These are phyloP conservation scores for Ascochyta clinopodiicola DNA, from an alignment of 2,329 filamentous ascomycete genomes.

Conservation along the genomic window DNA sequence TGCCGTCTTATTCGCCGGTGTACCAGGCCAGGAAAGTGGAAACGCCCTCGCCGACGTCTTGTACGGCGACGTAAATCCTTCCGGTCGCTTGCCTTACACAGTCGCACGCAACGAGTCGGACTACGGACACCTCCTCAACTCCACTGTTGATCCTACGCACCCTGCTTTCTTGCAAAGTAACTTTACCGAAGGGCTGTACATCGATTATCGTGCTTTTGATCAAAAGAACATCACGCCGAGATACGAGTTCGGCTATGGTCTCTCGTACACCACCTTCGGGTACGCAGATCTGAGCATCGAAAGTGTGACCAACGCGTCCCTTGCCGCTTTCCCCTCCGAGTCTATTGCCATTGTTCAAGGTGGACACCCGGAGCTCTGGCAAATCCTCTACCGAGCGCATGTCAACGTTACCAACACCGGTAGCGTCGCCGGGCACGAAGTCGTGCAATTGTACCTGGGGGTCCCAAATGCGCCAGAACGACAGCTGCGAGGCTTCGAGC, in stretches of 20 bases:
- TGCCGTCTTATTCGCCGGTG: slow-evolving; percentile 79
- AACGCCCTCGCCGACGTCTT: slow-evolving; percentile 78
- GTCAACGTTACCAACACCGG: slow-evolving; percentile 75
- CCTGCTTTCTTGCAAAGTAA: slow-evolving; percentile 73
- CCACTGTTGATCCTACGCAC: slow-evolving; percentile 50
- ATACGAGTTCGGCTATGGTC: slow-evolving; percentile 80
- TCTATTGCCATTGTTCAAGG: slow-evolving; percentile 35
- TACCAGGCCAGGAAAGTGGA: slow-evolving; percentile 82
- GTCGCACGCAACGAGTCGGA: slow-evolving; percentile 71
- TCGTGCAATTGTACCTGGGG: slow-evolving; percentile 74
- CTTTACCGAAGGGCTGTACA: slow-evolving; percentile 78
- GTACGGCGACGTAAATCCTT: slow-evolving; percentile 77
- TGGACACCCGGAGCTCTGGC: slow-evolving; percentile 62
- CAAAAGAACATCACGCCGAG: slow-evolving; percentile 66
- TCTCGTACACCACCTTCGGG: slow-evolving; percentile 76
- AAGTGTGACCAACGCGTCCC: slow-evolving; percentile 53
- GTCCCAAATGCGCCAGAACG: slow-evolving; percentile 67
- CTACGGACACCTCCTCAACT: slow-evolving; percentile 69
- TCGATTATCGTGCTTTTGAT: slow-evolving; percentile 81
- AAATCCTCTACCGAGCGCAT: slow-evolving; percentile 69
- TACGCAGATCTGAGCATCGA: slow-evolving; percentile 69
- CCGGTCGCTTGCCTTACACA: slow-evolving; percentile 77
- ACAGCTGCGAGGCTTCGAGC: slow-evolving; percentile 79
- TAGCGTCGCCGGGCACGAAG: slow-evolving; percentile 66
- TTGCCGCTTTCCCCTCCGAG: slow-evolving; percentile 18